Base-by-base conservation (phyloP, 345 rosid species). In the Citrus hindsii region DNA sequence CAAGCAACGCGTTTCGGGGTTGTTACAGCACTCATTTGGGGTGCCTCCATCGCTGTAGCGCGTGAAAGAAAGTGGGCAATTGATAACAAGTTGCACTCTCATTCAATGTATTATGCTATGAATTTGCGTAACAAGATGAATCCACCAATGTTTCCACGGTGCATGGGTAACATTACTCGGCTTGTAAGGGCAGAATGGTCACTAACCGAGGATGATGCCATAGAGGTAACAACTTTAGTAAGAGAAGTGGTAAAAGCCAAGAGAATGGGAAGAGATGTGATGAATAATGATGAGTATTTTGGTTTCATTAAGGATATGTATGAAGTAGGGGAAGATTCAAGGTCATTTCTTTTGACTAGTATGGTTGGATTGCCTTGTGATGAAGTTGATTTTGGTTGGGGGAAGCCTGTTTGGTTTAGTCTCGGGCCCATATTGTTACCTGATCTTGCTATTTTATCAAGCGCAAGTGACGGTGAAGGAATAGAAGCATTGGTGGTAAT, bases 401-500 rank as follows among this genome's bases (percentile, higher is more conserved):
- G 46, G 12, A 40, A 40, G 46, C 46, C 46, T 40, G 46, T 40
- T 40, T 40, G 46, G 81, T 73, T 56, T 18, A 61, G 62, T 22
- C 53, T 65, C 6, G 77, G 76, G 4, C 63, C 19, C 67, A 32
- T 28, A 24, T 37, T 42, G 55, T 58, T 58, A 0, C 62, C 76
- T 25, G 24, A 67, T 18, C 28, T 73, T 21, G 77, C 78, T 0
- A 19, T 79, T 60, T 55, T 82, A 3, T 25, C 74, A 8, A 84
- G 76, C 7, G 55, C 79, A 1, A 67, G 67, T 8, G 79, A 61
- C 48, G 79, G 80, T 1, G 18, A 46, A 24, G 87, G 85, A 19
- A 51, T 86, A 19, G 77, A 84, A 73, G 84, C 75, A 21, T 84
- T 76, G 87, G 68, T 84, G 18, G 35, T 58, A 7, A 64, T 25